A percentile compares a stretch with the other conserved stretches of the same genome.
These are phyloP conservation scores for Rachicladosporium sp. DNA, from an alignment of 2,329 filamentous ascomycete species.

Conservation along the genomic window DNA sequence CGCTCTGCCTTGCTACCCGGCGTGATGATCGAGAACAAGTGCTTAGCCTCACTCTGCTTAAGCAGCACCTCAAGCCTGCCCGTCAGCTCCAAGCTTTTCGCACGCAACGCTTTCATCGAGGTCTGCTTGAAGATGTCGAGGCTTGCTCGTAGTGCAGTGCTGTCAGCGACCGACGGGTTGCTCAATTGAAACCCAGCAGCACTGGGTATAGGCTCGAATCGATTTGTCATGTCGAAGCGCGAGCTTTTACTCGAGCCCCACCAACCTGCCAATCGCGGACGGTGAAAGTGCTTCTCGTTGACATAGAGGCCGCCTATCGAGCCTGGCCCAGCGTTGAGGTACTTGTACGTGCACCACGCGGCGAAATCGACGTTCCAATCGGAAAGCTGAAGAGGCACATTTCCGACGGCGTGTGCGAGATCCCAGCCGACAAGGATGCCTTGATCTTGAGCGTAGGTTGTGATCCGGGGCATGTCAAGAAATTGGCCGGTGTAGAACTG, in stretches of 20 bases:
- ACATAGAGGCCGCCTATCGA: constrained; percentile 71
- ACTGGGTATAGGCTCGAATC: constrained; percentile 63
- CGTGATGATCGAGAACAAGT: constrained; percentile 48
- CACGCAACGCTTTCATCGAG: constrained; percentile 53
- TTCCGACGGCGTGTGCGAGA: constrained; percentile 74
- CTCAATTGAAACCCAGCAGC: constrained; percentile 75
- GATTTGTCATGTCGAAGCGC: constrained; percentile 72
- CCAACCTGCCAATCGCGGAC: constrained; percentile 60
- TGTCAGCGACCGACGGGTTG: constrained; percentile 67
- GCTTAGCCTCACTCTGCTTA: constrained; percentile 9
- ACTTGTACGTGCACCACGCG: constrained; percentile 91
- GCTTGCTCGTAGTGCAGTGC: constrained; percentile 58
- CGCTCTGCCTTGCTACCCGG: constrained; percentile 55
- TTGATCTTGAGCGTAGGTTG: constrained; percentile 57
- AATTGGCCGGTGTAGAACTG: constrained; percentile 89
- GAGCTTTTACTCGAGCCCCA: constrained; percentile 69
- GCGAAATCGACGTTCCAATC: constrained; percentile 90
- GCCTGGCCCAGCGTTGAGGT: constrained; percentile 76
- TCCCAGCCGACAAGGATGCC: constrained; percentile 76
- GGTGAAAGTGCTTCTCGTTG: constrained; percentile 57
- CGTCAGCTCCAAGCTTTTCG: constrained; percentile 61
- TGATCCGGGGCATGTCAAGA: constrained; percentile 73
- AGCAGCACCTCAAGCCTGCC: constrained; percentile 64
- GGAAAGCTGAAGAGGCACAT: constrained; percentile 66
- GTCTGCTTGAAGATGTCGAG: constrained; percentile 63